A percentile compares a stretch with the other conserved stretches of the same genome.
These are phyloP conservation scores for Pyricularia sp. DNA, from an alignment of 2,329 filamentous ascomycete genomes.

Conservation along the genomic window DNA sequence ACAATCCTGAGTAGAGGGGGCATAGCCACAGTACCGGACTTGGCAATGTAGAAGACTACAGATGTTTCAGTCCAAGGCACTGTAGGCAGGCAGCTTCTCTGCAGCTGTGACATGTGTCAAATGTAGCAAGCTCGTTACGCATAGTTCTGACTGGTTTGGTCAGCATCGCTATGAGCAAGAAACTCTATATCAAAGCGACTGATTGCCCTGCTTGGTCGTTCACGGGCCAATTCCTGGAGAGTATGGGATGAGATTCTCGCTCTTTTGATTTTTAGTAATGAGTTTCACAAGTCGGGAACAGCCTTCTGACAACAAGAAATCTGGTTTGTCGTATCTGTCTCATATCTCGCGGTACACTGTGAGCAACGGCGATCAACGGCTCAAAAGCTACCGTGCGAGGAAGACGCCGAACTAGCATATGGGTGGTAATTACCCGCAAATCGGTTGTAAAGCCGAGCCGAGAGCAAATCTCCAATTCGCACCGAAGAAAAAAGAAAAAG, in stretches of 20 bases:
- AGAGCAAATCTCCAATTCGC: not conserved
- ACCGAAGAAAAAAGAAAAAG: not conserved
- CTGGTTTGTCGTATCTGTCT: not conserved
- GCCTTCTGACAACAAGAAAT: not conserved
- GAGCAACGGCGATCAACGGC: not conserved
- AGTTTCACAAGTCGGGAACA: not conserved
- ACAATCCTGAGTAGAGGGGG: not conserved
- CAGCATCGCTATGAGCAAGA: not conserved
- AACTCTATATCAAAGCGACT: not conserved
- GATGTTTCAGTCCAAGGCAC: not conserved
- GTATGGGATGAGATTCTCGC: not conserved
- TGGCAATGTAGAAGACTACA: not conserved
- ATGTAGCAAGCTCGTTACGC: not conserved
- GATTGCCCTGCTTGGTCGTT: not conserved
- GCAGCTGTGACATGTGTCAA: not conserved
- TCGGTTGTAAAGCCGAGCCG: not conserved
- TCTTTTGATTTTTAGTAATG: not conserved
- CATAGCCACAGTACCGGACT: not conserved
- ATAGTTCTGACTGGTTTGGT: not conserved
- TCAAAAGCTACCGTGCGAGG: not conserved
- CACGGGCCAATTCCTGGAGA: not conserved
- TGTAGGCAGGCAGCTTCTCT: not conserved
- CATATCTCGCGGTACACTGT: not conserved
- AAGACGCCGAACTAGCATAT: not conserved
- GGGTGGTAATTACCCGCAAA: not conserved